A percentile compares a stretch with the other conserved stretches of the same genome.
Evolutionary conservation across 768 basidiomycete species (phyloP).

Genomic region (Flagelloscypha sp.): DNA sequence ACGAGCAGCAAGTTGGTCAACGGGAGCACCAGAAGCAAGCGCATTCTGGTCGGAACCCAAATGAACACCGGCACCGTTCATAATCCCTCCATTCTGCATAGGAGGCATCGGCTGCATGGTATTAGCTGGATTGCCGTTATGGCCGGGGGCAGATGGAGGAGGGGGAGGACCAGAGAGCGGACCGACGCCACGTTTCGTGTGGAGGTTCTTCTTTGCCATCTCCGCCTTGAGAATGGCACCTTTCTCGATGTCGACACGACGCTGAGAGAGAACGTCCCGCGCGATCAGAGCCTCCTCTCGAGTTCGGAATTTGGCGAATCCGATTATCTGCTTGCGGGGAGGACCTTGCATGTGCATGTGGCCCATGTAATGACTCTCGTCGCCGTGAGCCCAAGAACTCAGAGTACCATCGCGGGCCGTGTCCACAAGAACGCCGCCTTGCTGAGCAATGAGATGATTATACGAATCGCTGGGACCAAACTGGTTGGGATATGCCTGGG

Average conservation of each 20-base stretch:
- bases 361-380: slow-evolving; percentile 24
- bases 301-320: slow-evolving; percentile 92
- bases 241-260: slow-evolving; percentile 87
- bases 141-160: too few relatives aligned
- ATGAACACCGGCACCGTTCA: slow-evolving; percentile 1
- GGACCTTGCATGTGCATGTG: too few relatives aligned
- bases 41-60: slow-evolving; percentile 18
- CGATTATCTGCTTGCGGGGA: slow-evolving; percentile 93
- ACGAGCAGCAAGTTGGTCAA: too few relatives aligned
- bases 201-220: slow-evolving; percentile 99
- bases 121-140: too few relatives aligned
- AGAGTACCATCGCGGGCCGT: slow-evolving; percentile 64
- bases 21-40: too few relatives aligned
- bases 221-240: slow-evolving; percentile 93
- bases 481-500: slow-evolving; percentile 26
- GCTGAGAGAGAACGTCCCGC: slow-evolving; percentile 80
- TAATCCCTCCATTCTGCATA: slow-evolving; percentile 8
- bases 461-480: slow-evolving; percentile 70
- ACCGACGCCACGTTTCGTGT: slow-evolving; percentile 89
- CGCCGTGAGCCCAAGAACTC: slow-evolving; percentile 53
- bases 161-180: slow-evolving; percentile 44
- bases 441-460: slow-evolving; percentile 75
- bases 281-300: slow-evolving; percentile 83
- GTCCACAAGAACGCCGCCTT: slow-evolving; percentile 78
- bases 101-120: too few relatives aligned